Percentiles rank a stretch among this genome's conserved stretches.
These are phyloP conservation scores for Exserohilum turcica DNA, from an alignment of 2,329 filamentous ascomycete species.

Conservation along the genomic window DNA sequence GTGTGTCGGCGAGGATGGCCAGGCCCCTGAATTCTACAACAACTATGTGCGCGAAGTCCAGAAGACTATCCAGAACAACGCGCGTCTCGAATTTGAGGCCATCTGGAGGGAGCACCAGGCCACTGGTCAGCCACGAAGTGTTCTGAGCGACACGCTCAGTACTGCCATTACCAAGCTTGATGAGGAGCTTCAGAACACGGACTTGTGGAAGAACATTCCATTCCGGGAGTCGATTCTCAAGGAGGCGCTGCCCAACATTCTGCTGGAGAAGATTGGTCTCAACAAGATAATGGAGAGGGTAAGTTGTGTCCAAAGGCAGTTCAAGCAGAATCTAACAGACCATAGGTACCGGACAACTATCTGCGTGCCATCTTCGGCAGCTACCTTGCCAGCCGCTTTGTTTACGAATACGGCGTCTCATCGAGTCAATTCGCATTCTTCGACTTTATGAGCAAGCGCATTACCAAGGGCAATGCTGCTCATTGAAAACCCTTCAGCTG, in stretches of 20 bases:
- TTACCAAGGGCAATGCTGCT: slow-evolving; percentile 40
- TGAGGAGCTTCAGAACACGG: slow-evolving; percentile 91
- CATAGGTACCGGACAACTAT: slow-evolving; percentile 82
- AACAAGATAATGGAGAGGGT: slow-evolving; percentile 83
- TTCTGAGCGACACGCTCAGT: slow-evolving; percentile 90
- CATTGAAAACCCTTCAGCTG: slow-evolving; percentile 1
- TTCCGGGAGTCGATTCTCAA: slow-evolving; percentile 78
- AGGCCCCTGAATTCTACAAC: slow-evolving; percentile 87
- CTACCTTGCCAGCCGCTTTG: slow-evolving; percentile 91
- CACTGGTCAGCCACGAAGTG: slow-evolving; percentile 77
- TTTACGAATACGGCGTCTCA: slow-evolving; percentile 91
- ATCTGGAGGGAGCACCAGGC: slow-evolving; percentile 94
- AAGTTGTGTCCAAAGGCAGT: slow-evolving; percentile 38
- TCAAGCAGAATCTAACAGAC: slow-evolving; percentile 23
- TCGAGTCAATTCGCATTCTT: slow-evolving; percentile 98
- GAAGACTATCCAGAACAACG: slow-evolving; percentile 87
- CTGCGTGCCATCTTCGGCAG: slow-evolving; percentile 94
- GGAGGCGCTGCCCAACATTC: slow-evolving; percentile 82
- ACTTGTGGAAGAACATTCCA: slow-evolving; percentile 83
- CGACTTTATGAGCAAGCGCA: slow-evolving; percentile 71
- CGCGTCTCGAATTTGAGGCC: slow-evolving; percentile 92
- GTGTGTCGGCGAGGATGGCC: slow-evolving; percentile 80
- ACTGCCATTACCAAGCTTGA: slow-evolving; percentile 94
- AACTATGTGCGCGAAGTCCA: slow-evolving; percentile 92
- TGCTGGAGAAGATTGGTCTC: slow-evolving; percentile 88